Conservation (phyloP, 352 stramenopile species). For the Thraustochytrium striatum region DNA sequence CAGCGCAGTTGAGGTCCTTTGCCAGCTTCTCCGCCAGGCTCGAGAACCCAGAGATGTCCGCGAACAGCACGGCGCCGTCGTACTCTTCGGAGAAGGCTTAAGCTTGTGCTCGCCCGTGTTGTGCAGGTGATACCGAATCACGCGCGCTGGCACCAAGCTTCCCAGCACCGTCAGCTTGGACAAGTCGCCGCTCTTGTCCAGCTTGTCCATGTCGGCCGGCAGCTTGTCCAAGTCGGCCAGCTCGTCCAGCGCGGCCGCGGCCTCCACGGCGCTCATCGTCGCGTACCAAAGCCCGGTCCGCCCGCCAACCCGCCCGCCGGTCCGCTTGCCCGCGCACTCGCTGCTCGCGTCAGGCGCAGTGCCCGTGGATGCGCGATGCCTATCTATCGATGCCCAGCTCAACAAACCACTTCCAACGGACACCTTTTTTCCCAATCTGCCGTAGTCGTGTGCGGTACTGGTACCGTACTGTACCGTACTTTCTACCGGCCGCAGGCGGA, state of each 20-base stretch:
- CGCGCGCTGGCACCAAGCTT: constrained; percentile 11
- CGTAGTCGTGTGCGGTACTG: no score
- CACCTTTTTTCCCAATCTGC: no score
- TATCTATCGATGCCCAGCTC: no score
- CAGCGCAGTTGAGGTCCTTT: constrained; percentile 42
- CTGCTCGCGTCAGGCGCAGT: no score
- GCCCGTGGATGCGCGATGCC: no score
- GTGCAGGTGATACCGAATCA: constrained; percentile 25
- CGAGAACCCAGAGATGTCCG: constrained; percentile 48
- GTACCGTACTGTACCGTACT: no score
- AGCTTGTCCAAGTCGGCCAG: not conserved
- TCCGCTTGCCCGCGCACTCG: not conserved
- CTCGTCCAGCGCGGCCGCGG: not conserved
- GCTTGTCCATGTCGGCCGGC: not conserved
- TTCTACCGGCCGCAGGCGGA: no score
- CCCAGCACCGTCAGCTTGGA: not conserved
- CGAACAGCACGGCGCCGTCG: constrained; percentile 46
- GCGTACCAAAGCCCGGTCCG: no score
- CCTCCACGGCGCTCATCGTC: no score
- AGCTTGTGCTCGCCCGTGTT: not conserved
- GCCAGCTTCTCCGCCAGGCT: constrained; percentile 46
- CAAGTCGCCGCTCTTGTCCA: no score
- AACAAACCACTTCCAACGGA: no score
- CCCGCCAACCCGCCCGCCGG: not conserved
- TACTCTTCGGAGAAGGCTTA: constrained; percentile 39